Evolutionary conservation across 352 stramenopile species (phyloP), one percentile per base, ranked within the genome.

Genomic region (Thalassiosira exigua): DNA sequence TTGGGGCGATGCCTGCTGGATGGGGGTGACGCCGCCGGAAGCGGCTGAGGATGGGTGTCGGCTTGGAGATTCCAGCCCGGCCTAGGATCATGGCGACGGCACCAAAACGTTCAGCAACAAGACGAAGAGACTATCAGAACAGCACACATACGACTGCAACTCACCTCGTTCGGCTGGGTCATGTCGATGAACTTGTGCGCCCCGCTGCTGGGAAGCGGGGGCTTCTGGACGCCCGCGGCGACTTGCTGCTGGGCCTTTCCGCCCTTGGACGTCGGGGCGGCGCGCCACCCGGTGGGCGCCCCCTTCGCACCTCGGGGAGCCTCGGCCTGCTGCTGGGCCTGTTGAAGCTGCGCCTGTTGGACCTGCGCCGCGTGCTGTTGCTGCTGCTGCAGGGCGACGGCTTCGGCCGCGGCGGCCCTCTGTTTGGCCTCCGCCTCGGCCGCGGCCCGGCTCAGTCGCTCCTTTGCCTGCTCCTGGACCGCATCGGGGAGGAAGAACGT

Each of bases 401-500:
- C 69, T 64, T 75, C 67, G 5, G 85, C 69, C 19, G 79, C 70
- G 1, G 48, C 59, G 0, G 79, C 75, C 22, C 76, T 64, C 58
- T 90, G 79, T 33, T 96, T 95, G 11, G 92, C 81, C 70, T 99
- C 96, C 5, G 96, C 96, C 66, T 99, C 97, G 39, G 97, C 94
- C 4, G 96, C 97, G 14, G 96, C 96, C 27, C 95, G 91, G 77
- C 98, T 96, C 7, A 99, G 78, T 26, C 97, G 93, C 78, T 98
- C 96, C 62, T 95, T 93, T 7, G 89, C 96, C 82, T 98, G 95
- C 61, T 99, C 97, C 84, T 99, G 97, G 1, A 99, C 97, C 3
- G 97, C 96, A 90, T 99, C 97, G 0, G 98, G 98, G 22, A 99
- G 87, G 85, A 99, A 99, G 86, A 99, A 99, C 11, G 97, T 99